Evolutionary conservation across 352 stramenopile genomes (phyloP).

Genomic region (Phytophthora pini): DNA sequence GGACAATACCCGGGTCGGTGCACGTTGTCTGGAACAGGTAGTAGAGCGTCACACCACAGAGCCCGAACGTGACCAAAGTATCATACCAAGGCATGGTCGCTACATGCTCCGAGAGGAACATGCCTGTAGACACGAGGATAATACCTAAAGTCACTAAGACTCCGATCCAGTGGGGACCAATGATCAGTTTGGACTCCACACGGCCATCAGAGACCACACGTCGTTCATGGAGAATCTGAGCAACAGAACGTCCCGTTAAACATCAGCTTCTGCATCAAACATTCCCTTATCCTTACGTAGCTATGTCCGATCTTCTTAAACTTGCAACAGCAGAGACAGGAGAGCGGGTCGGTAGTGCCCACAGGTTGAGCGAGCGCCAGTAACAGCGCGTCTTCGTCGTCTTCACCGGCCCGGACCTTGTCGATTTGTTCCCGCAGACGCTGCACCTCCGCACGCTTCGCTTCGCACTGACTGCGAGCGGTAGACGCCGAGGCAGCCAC

Average conservation of each 20-base stretch:
- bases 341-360: slow-evolving; percentile 55
- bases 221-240: slow-evolving; percentile 59
- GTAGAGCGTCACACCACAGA: slow-evolving; percentile 66
- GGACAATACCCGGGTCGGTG: slow-evolving; percentile 77
- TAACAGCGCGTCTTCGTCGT: slow-evolving; percentile 36
- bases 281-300: slow-evolving; percentile 31
- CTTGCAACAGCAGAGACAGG: slow-evolving; percentile 67
- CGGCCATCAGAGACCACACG: slow-evolving; percentile 35
- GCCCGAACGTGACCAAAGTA: slow-evolving; percentile 59
- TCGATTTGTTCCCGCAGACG: slow-evolving; percentile 27
- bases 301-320: slow-evolving; percentile 58
- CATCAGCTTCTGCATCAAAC: slow-evolving; percentile 1
- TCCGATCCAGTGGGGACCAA: slow-evolving; percentile 85
- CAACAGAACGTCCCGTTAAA: slow-evolving; percentile 1
- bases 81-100: slow-evolving; percentile 57
- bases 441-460: slow-evolving; percentile 30
- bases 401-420: slow-evolving; percentile 24
- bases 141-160: slow-evolving; percentile 72
- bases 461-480: slow-evolving; percentile 25
- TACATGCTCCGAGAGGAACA: slow-evolving; percentile 75
- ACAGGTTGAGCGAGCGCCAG: slow-evolving; percentile 20
- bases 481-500: slow-evolving; percentile 1
- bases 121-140: slow-evolving; percentile 57
- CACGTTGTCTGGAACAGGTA: slow-evolving; percentile 80
- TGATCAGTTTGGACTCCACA: slow-evolving; percentile 44